A percentile compares a stretch with the other conserved stretches of the same genome.
phyloP scores from a whole-genome alignment of 73 alveolate species.

The Stentor coeruleus region DNA sequence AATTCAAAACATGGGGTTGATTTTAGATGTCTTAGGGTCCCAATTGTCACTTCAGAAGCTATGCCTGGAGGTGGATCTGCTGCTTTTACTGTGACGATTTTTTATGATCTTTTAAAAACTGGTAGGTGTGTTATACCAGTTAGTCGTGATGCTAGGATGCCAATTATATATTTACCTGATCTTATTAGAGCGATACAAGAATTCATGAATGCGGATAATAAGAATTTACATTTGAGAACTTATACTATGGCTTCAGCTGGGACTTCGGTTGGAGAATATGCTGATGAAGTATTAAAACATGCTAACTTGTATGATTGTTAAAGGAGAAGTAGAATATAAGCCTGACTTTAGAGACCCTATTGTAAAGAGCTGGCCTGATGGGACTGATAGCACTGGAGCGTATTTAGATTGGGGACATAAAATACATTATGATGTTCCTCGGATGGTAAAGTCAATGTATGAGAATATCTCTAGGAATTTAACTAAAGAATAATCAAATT shows the following conservation, averaged over 20 bases:
- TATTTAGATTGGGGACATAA: slow-evolving; percentile 49
- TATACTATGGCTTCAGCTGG: slow-evolving; percentile 14
- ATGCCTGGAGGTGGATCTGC: slow-evolving; percentile 28
- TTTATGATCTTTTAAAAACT: slow-evolving; percentile 12
- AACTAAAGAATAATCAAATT: too few relatives aligned
- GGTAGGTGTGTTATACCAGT: slow-evolving; percentile 16
- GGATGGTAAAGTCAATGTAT: slow-evolving; percentile 39
- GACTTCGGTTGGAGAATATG: not conserved
- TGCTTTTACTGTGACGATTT: slow-evolving; percentile 23
- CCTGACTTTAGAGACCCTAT: slow-evolving; percentile 48
- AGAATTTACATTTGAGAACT: not conserved
- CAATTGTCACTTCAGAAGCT: slow-evolving; percentile 39
- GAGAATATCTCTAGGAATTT: not conserved
- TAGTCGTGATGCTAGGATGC: slow-evolving; percentile 14
- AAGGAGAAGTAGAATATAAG: slow-evolving; percentile 32
- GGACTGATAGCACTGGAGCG: slow-evolving; percentile 38
- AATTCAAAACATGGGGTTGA: slow-evolving; percentile 50
- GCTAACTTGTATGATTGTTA: too few relatives aligned
- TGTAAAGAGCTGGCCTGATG: slow-evolving; percentile 54
- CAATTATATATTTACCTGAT: slow-evolving; percentile 10
- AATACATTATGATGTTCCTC: slow-evolving; percentile 29
- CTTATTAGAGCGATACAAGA: not conserved
- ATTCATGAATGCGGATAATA: slow-evolving; percentile 21
- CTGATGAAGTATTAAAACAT: slow-evolving; percentile 3
- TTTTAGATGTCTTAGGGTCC: slow-evolving; percentile 49